Base-by-base conservation (phyloP, 202 grass and related monocot species). In the Setaria italica region DNA sequence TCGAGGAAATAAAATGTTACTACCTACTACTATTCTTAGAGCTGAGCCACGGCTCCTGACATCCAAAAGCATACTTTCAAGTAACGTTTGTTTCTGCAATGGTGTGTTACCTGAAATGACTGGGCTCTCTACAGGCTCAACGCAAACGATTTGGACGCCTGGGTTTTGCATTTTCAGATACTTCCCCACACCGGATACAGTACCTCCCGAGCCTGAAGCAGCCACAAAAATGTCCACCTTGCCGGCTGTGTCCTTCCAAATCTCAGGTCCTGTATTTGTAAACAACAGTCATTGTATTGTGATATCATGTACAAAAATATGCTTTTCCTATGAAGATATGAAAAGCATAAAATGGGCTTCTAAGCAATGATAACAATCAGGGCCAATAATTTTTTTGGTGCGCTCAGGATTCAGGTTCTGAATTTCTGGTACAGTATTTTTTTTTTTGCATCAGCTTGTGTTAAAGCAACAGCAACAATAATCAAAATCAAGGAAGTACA, bases 161-260 rank as follows among this genome's bases (percentile, higher is more conserved):
- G 73, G 78, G 33, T 86, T 91, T 86, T 88, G 82, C 67, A 86
- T 88, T 79, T 88, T 91, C 49, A 91, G 66, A 70, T 91, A 91
- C 34, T 74, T 91, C 2, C 77, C 86, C 2, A 63, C 74, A 62
- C 90, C 86, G 56, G 82, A 78, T 54, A 86, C 0, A 25, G 82
- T 91, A 11, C 86, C 82, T 70, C 90, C 90, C 75, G 90, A 85
- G 46, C 86, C 90, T 69, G 82, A 85, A 68, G 67, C 73, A 54
- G 32, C 67, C 16, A 91, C 86, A 75, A 88, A 91, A n/a, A 88
- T 76, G 13, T 91, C 90, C 35, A 86, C 86, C 41, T 91, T 88
- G 16, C 82, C 86, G 35, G 82, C 78, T 51, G 86, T 88, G 64
- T 91, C 86, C 79, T 83, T 88, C 90, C 86, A 91, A 79, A 88